These are phyloP conservation scores for Vitis hybrid DNA, from an alignment of 177 flowering plant species.

Conservation along the genomic window DNA sequence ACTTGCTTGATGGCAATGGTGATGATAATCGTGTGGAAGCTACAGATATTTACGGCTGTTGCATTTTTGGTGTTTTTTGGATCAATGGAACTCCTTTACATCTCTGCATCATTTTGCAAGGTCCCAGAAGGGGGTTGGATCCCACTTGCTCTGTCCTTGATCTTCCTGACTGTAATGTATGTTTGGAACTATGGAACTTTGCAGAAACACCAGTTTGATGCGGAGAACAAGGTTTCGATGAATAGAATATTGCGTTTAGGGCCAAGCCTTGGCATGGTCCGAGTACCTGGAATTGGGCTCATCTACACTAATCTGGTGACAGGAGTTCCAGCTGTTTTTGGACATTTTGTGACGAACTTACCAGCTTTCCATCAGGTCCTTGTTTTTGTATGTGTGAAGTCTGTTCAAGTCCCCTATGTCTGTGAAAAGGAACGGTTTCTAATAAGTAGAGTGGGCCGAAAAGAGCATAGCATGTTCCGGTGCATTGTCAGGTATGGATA, in stretches of 20 bases:
- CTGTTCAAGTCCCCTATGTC: conserved; percentile 61
- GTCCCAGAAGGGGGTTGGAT: conserved; percentile 78
- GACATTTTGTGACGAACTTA: conserved; percentile 69
- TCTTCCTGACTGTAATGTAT: conserved; percentile 59
- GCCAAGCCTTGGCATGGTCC: conserved; percentile 69
- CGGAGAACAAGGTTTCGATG: conserved; percentile 70
- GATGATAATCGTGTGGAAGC: conserved; percentile 63
- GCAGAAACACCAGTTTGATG: conserved; percentile 62
- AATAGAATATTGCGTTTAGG: conserved; percentile 49
- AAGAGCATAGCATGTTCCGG: conserved; percentile 55
- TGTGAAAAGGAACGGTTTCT: conserved; percentile 43
- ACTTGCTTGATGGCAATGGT: conserved; percentile 65
- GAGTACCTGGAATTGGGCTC: conserved; percentile 75
- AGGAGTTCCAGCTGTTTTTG: conserved; percentile 69
- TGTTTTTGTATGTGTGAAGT: conserved; percentile 64
- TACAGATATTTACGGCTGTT: conserved; percentile 23
- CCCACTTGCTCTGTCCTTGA: conserved; percentile 49
- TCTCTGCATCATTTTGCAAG: conserved; percentile 54
- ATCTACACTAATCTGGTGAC: conserved; percentile 51
- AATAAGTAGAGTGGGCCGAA: conserved; percentile 53
- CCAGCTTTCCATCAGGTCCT: conserved; percentile 77
- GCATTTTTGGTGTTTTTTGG: conserved; percentile 53
- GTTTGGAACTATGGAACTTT: conserved; percentile 71
- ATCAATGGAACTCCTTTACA: conserved; percentile 56
- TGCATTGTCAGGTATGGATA: conserved; percentile 81